Evolutionary conservation across 1,284 basidiomycete species (phyloP).

Genomic region (Sutorius eximius): DNA sequence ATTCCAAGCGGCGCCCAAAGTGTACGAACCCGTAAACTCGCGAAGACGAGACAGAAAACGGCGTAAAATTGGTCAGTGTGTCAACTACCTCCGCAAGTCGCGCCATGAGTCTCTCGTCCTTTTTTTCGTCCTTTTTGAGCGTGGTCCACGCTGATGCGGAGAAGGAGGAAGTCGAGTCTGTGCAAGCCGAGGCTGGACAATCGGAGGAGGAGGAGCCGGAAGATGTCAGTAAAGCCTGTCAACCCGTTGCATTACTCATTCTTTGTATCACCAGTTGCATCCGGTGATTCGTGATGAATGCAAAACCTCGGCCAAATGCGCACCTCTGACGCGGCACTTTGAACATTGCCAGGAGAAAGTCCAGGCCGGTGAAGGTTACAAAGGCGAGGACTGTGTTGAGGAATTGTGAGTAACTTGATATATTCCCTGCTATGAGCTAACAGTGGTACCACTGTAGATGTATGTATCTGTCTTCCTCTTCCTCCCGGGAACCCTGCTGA

Average conservation of each 20-base stretch:
- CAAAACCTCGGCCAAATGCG: conserved; percentile 67
- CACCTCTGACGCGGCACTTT: conserved; percentile 78
- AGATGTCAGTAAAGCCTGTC: conserved; percentile 59
- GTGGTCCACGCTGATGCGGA: conserved; percentile 60
- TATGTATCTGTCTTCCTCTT: conserved; percentile 38
- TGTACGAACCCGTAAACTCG: conserved; percentile 24
- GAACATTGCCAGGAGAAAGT: conserved; percentile 90
- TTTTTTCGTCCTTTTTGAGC: conserved; percentile 64
- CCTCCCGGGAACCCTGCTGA: conserved; percentile 11
- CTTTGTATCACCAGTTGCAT: conserved; percentile 45
- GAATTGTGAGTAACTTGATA: conserved; percentile 62
- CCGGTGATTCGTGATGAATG: conserved; percentile 77
- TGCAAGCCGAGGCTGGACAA: conserved; percentile 37
- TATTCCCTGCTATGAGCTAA: conserved; percentile 11
- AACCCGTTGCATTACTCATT: not conserved
- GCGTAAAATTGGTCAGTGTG: conserved; percentile 9
- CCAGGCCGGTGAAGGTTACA: conserved; percentile 75
- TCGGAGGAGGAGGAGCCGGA: conserved; percentile 69
- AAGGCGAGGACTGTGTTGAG: conserved; percentile 89
- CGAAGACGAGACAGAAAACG: conserved; percentile 13
- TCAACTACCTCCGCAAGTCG: conserved; percentile 10
- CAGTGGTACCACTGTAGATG: conserved; percentile 40
- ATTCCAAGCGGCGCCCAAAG: conserved; percentile 28
- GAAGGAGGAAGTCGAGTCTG: conserved; percentile 39
- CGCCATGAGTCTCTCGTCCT: conserved; percentile 48